phyloP scores from a whole-genome alignment of 164 flowering plant genomes.

The Macadamia integrifolia region DNA sequence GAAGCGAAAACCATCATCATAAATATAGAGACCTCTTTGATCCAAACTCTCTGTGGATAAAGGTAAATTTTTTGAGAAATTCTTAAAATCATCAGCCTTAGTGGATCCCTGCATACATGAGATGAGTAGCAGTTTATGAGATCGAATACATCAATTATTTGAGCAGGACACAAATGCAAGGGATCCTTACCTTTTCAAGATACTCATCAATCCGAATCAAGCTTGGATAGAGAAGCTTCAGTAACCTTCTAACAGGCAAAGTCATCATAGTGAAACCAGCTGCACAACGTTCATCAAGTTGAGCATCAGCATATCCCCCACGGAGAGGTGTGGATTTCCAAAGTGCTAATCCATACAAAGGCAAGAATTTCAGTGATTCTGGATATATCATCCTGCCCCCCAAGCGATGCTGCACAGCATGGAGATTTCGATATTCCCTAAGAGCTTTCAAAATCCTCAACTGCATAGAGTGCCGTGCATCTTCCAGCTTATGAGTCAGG shows the following conservation, averaged over 20 bases:
- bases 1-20: constrained; percentile 87
- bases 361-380: constrained; percentile 70
- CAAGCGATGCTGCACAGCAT: constrained; percentile 90
- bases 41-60: constrained; percentile 71
- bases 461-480: constrained; percentile 66
- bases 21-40: constrained; percentile 77
- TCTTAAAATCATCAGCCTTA: constrained; percentile 35
- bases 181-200: constrained; percentile 52
- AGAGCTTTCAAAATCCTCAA: constrained; percentile 74
- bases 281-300: constrained; percentile 94
- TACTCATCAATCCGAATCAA: constrained; percentile 75
- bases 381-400: constrained; percentile 91
- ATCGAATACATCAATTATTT: not conserved
- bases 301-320: constrained; percentile 84
- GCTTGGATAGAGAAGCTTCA: constrained; percentile 83
- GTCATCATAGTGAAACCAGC: constrained; percentile 88
- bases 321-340: constrained; percentile 76
- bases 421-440: constrained; percentile 84
- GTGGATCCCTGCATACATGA: constrained; percentile 40
- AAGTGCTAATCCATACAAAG: constrained; percentile 73
- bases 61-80: constrained; percentile 42
- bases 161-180: not conserved
- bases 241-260: constrained; percentile 63
- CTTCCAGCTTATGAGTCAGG: constrained; percentile 79
- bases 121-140: not conserved